phyloP scores from a whole-genome alignment of 1,139 yeast species.

The Yamadazyma diospyri region DNA sequence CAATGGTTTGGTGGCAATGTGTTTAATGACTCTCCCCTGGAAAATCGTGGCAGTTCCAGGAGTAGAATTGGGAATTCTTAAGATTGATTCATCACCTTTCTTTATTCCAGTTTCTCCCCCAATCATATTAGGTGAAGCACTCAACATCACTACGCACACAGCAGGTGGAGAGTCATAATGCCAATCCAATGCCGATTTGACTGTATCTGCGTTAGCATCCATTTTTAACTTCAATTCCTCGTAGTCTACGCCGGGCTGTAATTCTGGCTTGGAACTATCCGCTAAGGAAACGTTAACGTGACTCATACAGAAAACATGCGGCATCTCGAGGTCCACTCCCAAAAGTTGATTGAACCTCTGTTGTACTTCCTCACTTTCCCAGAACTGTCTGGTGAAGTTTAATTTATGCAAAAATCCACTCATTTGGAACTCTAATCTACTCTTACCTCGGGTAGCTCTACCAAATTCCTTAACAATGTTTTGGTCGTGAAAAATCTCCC shows the following conservation, averaged over 20 bases:
- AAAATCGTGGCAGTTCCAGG: constrained; percentile 39
- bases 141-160: constrained; percentile 32
- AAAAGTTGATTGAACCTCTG: constrained; percentile 20
- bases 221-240: constrained; percentile 9
- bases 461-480: constrained; percentile 24
- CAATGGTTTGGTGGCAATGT: constrained; percentile 25
- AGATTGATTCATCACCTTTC: constrained; percentile 21
- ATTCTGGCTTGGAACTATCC: constrained; percentile 7
- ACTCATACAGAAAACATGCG: constrained; percentile 21
- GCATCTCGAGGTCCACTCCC: constrained; percentile 19
- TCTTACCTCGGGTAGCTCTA: constrained; percentile 20
- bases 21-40: constrained; percentile 36
- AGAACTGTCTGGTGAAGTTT: constrained; percentile 23
- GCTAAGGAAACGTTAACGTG: constrained; percentile 27
- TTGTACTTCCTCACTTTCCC: constrained; percentile 18
- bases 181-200: constrained; percentile 18
- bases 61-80: constrained; percentile 14
- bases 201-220: constrained; percentile 12
- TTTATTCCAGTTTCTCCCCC: constrained; percentile 33
- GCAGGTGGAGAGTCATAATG: constrained; percentile 31
- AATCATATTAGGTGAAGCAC: constrained; percentile 28
- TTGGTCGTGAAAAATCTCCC: constrained; percentile 25
- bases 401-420: constrained; percentile 25
- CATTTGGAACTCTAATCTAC: constrained; percentile 24
- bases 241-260: constrained; percentile 11